These are phyloP conservation scores for Hypoxylon sp. DNA, from an alignment of 2,329 filamentous ascomycete genomes.

Conservation along the genomic window DNA sequence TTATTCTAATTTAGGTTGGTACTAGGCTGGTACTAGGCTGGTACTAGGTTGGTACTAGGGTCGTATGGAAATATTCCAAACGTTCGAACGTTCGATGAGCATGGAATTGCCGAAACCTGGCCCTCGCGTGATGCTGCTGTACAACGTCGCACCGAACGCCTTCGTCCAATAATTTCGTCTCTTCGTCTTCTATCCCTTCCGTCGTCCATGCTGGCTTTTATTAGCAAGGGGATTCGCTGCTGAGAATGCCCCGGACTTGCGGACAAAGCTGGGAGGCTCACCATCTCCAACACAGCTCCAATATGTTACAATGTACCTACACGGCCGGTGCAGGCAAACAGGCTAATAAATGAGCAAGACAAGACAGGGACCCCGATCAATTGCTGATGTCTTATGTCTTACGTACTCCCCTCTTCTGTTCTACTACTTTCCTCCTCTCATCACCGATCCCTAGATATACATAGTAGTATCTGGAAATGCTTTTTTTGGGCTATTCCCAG, in stretches of 20 bases:
- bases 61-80: conserved; percentile 15
- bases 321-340: not conserved
- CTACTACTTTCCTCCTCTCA: not conserved
- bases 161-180: conserved; percentile 13
- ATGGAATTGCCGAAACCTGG: conserved; percentile 25
- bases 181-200: conserved; percentile 2
- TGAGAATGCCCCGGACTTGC: conserved; percentile 1
- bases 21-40: not conserved
- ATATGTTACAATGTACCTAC: not conserved
- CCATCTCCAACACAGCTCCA: conserved; percentile 3
- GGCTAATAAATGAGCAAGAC: conserved; percentile 26
- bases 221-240: not conserved
- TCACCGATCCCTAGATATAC: not conserved
- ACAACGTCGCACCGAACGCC: conserved; percentile 26
- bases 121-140: conserved; percentile 30
- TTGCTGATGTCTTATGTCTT: conserved; percentile 5
- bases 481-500: conserved; percentile 5
- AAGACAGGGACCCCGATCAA: not conserved
- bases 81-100: conserved; percentile 21
- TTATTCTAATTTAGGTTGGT: conserved; percentile 14
- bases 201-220: not conserved
- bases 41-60: too few species aligned
- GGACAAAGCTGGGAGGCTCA: conserved; percentile 1
- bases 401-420: conserved; percentile 6
- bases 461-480: not conserved